Conservation (phyloP, 164 flowering plant genomes). For the Annona cherimola region DNA sequence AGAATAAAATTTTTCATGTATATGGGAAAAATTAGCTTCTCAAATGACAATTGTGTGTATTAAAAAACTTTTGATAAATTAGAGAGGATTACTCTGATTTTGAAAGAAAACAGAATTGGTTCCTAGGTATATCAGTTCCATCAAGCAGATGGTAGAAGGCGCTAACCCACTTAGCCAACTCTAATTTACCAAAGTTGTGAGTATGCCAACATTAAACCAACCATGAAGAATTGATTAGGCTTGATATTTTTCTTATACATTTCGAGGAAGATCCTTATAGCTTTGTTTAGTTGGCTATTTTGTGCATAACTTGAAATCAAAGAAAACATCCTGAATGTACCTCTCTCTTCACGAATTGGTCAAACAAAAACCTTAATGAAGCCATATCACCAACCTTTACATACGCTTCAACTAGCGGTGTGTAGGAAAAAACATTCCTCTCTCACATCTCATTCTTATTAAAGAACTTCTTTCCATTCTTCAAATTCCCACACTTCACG, state of each 20-base stretch:
- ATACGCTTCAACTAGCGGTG: slow-evolving; percentile 16
- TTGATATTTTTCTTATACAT: slow-evolving; percentile 7
- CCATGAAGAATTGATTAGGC: slow-evolving; percentile 12
- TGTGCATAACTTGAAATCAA: slow-evolving; percentile 17
- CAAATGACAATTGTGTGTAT: too few relatives aligned
- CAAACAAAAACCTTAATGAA: slow-evolving; percentile 15
- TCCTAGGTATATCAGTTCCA: too few relatives aligned
- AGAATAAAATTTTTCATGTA: too few relatives aligned
- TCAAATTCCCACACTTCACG: slow-evolving; percentile 11
- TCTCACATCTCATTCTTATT: slow-evolving; percentile 11
- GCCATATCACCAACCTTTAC: slow-evolving; percentile 15
- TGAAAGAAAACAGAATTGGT: too few relatives aligned
- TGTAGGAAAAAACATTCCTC: slow-evolving; percentile 9
- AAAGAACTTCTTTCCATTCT: slow-evolving; percentile 7
- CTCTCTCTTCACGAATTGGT: slow-evolving; percentile 8
- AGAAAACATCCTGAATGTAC: slow-evolving; percentile 9
- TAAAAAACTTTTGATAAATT: too few relatives aligned
- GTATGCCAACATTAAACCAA: slow-evolving; percentile 19
- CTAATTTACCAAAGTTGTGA: slow-evolving; percentile 11
- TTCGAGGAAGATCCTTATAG: slow-evolving; percentile 10
- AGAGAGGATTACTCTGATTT: too few relatives aligned
- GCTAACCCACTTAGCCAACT: slow-evolving; percentile 16
- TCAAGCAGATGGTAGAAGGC: neutral
- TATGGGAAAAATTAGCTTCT: too few relatives aligned
- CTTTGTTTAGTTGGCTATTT: slow-evolving; percentile 16